A percentile compares a stretch with the other conserved stretches of the same genome.
Evolutionary conservation across 1,284 basidiomycete genomes (phyloP).

Genomic region (Macrocybe sp.): DNA sequence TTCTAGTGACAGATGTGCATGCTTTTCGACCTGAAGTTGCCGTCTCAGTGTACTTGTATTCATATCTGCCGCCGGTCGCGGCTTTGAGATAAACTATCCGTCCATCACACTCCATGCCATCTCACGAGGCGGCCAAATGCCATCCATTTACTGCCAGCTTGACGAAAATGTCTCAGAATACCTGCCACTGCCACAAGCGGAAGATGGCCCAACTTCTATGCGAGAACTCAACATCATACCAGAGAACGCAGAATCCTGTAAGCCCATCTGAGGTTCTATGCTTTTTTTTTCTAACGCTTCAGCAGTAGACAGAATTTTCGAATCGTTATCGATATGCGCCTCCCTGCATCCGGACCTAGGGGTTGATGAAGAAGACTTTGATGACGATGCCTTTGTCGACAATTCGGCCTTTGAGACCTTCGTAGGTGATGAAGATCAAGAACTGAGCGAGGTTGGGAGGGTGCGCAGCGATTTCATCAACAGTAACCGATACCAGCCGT

Average conservation of each 20-base stretch:
- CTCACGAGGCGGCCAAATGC: constrained; percentile 57
- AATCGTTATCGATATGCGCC: constrained; percentile 84
- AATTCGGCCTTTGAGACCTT: constrained; percentile 54
- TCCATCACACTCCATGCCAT: constrained; percentile 86
- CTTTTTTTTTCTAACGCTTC: constrained; percentile 1
- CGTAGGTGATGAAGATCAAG: constrained; percentile 55
- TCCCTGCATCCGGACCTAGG: constrained; percentile 83
- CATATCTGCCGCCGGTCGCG: constrained; percentile 61
- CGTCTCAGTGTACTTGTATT: constrained; percentile 67
- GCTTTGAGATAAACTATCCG: constrained; percentile 80
- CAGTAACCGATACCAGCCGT: constrained; percentile 78
- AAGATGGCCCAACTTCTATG: constrained; percentile 48
- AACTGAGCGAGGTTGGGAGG: constrained; percentile 83
- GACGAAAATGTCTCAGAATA: constrained; percentile 47
- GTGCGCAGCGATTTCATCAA: constrained; percentile 89
- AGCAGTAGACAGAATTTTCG: constrained; percentile 84
- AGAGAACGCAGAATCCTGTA: constrained; percentile 52
- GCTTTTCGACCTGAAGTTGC: constrained; percentile 12
- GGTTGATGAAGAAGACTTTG: constrained; percentile 54
- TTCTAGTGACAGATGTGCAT: constrained; percentile 18
- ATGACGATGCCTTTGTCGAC: constrained; percentile 59
- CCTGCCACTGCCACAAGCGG: constrained; percentile 23
- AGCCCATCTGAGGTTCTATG: constrained; percentile 21
- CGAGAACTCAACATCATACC: constrained; percentile 77
- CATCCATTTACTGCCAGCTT: constrained; percentile 87